Conservation (phyloP, 2,329 filamentous ascomycete genomes). For the Canariomyces notabilis region DNA sequence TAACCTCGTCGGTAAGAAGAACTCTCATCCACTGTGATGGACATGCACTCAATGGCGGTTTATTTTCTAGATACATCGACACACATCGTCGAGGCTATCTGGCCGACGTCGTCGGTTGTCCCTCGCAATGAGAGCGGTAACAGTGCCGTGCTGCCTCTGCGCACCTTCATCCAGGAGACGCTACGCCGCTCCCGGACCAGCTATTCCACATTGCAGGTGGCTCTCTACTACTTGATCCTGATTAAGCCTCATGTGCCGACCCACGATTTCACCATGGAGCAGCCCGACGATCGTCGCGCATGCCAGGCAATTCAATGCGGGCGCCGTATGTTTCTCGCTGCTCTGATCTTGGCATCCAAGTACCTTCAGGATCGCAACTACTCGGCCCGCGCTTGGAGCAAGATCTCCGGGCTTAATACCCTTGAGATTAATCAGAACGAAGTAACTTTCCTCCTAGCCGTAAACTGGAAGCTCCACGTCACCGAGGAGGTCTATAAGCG, state of each 20-base stretch:
- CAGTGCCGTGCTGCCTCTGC: slow-evolving; percentile 79
- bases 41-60: slow-evolving; percentile 33
- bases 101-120: slow-evolving; percentile 81
- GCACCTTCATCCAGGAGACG: slow-evolving; percentile 96
- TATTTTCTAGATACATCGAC: slow-evolving; percentile 78
- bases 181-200: slow-evolving; percentile 90
- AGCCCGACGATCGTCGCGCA: slow-evolving; percentile 65
- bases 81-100: slow-evolving; percentile 95
- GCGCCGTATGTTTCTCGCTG: slow-evolving; percentile 93
- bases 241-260: slow-evolving; percentile 86
- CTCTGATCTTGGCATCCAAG: slow-evolving; percentile 92
- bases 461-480: slow-evolving; percentile 94
- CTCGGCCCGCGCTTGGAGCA: slow-evolving; percentile 95
- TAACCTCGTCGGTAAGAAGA: slow-evolving; percentile 86
- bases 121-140: slow-evolving; percentile 67
- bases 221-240: slow-evolving; percentile 90
- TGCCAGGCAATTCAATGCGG: slow-evolving; percentile 87
- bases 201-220: slow-evolving; percentile 95
- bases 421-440: slow-evolving; percentile 96
- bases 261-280: slow-evolving; percentile 81
- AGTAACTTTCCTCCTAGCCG: slow-evolving; percentile 80
- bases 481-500: slow-evolving; percentile 81
- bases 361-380: slow-evolving; percentile 98
- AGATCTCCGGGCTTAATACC: slow-evolving; percentile 93
- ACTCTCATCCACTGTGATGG: slow-evolving; percentile 13